Evolutionary conservation across 169 alveolate species (phyloP).

Genomic region (Eimeria acervulina): DNA sequence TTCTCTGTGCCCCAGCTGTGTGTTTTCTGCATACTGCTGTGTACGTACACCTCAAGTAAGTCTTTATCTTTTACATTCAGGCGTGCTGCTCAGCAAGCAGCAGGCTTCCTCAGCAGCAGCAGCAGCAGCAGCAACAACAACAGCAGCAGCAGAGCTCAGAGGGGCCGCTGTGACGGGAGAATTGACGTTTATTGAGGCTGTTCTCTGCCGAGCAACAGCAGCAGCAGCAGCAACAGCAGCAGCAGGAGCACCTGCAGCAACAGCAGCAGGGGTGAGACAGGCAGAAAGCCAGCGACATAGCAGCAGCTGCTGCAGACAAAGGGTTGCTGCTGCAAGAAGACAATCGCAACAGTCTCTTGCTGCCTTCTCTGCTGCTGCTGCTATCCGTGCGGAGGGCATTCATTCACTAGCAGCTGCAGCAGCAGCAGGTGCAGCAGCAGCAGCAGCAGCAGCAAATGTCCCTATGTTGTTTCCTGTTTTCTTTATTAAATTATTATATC

Average conservation of each 20-base stretch:
- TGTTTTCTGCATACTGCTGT: background rate
- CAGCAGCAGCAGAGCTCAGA: slow-evolving; percentile 1
- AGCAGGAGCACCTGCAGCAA: background rate
- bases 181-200: background rate
- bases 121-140: slow-evolving; percentile 33
- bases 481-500: background rate
- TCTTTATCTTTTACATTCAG: background rate
- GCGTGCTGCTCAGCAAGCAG: background rate
- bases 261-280: background rate
- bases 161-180: background rate
- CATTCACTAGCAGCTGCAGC: background rate
- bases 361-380: slow-evolving; percentile 39
- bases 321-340: background rate
- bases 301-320: background rate
- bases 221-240: background rate
- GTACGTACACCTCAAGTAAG: background rate
- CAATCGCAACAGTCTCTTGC: background rate
- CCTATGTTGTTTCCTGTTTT: background rate
- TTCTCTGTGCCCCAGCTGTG: background rate
- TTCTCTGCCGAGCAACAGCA: background rate
- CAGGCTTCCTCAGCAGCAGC: background rate
- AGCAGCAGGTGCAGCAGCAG: slow-evolving; percentile 47
- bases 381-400: background rate
- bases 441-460: background rate
- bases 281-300: background rate